Evolutionary conservation across 176 grass and related monocot species (phyloP).

Genomic region (Phoenix dactylifera): DNA sequence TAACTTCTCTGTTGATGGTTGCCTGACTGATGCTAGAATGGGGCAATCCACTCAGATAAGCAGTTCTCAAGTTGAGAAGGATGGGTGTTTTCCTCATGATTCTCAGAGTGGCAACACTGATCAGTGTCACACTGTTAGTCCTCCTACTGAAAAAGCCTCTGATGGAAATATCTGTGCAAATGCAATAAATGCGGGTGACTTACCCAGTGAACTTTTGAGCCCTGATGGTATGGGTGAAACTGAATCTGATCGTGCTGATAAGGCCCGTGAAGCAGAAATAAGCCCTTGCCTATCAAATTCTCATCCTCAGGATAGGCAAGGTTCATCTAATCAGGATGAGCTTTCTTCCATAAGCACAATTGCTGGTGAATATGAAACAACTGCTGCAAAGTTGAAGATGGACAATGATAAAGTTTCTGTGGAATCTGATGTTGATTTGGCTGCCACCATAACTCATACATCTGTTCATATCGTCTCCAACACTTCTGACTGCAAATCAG

Average conservation of each 20-base stretch:
- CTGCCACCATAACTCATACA: too few relatives aligned
- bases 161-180: not conserved
- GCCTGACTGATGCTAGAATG: slow-evolving; percentile 23
- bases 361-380: slow-evolving; percentile 3
- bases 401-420: not conserved
- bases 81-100: slow-evolving; percentile 41
- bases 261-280: slow-evolving; percentile 2
- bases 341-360: not conserved
- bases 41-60: slow-evolving; percentile 27
- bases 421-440: not conserved
- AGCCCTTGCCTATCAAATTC: not conserved
- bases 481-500: too few relatives aligned
- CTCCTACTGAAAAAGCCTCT: slow-evolving; percentile 20
- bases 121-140: slow-evolving; percentile 8
- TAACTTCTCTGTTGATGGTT: slow-evolving; percentile 27
- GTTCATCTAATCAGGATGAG: slow-evolving; percentile 7
- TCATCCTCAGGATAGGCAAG: not conserved
- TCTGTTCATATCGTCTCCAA: too few relatives aligned
- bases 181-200: not conserved
- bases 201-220: slow-evolving; percentile 12
- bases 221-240: slow-evolving; percentile 1
- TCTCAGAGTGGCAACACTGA: slow-evolving; percentile 35
- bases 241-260: slow-evolving; percentile 4
- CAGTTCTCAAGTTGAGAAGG: slow-evolving; percentile 38
- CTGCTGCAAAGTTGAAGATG: not conserved